Percentiles rank a stretch among this genome's conserved stretches.
Evolutionary conservation across 306 rosid genomes (phyloP).

Genomic region (Myrica gale): DNA sequence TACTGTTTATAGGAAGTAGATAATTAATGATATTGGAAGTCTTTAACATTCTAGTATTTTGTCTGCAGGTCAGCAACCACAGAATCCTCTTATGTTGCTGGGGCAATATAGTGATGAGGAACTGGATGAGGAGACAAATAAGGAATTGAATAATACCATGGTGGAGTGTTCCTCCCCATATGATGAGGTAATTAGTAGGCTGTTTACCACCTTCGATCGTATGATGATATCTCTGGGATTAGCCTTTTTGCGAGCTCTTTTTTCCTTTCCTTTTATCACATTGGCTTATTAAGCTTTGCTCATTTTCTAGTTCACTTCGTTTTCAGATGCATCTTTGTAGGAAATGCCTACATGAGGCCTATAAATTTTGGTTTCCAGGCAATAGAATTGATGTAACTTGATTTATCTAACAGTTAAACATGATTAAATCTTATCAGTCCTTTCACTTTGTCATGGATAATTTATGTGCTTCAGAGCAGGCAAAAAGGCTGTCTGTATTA

Average conservation of each 20-base stretch:
- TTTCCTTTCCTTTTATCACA: no score
- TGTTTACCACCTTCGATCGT: background rate
- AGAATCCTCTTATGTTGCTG: constrained; percentile 85
- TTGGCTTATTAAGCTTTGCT: background rate
- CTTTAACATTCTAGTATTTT: constrained; percentile 49
- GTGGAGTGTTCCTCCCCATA: constrained; percentile 37
- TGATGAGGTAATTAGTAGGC: constrained; percentile 57
- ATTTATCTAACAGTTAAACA: background rate
- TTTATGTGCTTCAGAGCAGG: background rate
- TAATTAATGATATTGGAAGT: constrained; percentile 24
- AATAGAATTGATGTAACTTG: constrained; percentile 3
- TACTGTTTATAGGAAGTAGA: constrained; percentile 24
- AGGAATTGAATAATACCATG: constrained; percentile 32
- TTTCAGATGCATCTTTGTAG: background rate
- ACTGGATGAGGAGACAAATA: constrained; percentile 55
- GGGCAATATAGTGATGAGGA: constrained; percentile 96
- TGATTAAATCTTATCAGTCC: constrained; percentile 12
- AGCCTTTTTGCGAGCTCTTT: background rate
- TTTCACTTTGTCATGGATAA: constrained; percentile 18
- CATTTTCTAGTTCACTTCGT: background rate
- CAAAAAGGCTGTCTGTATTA: background rate
- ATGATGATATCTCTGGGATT: background rate
- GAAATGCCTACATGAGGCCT: background rate
- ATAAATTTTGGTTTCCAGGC: background rate
- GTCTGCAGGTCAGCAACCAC: constrained; percentile 66